Evolutionary conservation across 495 filamentous ascomycete genomes (phyloP).

Genomic region (Hypoxylon subgilvum): DNA sequence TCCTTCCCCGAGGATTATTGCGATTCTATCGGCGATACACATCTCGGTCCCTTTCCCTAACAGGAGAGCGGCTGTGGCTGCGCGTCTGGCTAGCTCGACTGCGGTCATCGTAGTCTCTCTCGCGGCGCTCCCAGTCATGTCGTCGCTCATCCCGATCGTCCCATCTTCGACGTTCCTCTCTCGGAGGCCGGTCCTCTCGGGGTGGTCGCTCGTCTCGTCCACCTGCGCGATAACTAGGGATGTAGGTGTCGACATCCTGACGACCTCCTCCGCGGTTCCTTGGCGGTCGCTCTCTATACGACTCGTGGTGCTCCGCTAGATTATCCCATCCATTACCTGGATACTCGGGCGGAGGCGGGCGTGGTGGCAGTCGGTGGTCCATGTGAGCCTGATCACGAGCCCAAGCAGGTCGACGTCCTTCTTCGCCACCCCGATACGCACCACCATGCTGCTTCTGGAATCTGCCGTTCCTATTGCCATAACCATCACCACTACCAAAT

Average conservation of each 20-base stretch:
- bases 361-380: conserved; percentile 53
- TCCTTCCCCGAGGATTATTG: not conserved
- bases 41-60: conserved; percentile 53
- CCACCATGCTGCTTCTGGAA: conserved; percentile 44
- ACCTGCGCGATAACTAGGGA: conserved; percentile 58
- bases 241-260: conserved; percentile 64
- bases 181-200: conserved; percentile 41
- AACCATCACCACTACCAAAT: conserved; percentile 54
- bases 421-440: conserved; percentile 47
- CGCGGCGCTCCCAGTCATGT: conserved; percentile 46
- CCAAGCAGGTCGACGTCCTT: conserved; percentile 54
- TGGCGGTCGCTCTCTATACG: conserved; percentile 42
- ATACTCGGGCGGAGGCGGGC: conserved; percentile 52
- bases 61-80: conserved; percentile 58
- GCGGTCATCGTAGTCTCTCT: conserved; percentile 57
- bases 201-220: conserved; percentile 43
- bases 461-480: conserved; percentile 53
- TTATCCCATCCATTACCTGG: conserved; percentile 46
- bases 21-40: conserved; percentile 49
- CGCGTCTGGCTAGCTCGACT: conserved; percentile 52
- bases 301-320: conserved; percentile 46
- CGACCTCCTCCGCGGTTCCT: conserved; percentile 44
- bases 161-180: conserved; percentile 56
- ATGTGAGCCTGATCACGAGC: conserved; percentile 44
- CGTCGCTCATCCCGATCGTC: conserved; percentile 50